These are phyloP conservation scores for Umbelopsis vinacea DNA, from an alignment of 192 early-diverging fungal species.

Conservation along the genomic window DNA sequence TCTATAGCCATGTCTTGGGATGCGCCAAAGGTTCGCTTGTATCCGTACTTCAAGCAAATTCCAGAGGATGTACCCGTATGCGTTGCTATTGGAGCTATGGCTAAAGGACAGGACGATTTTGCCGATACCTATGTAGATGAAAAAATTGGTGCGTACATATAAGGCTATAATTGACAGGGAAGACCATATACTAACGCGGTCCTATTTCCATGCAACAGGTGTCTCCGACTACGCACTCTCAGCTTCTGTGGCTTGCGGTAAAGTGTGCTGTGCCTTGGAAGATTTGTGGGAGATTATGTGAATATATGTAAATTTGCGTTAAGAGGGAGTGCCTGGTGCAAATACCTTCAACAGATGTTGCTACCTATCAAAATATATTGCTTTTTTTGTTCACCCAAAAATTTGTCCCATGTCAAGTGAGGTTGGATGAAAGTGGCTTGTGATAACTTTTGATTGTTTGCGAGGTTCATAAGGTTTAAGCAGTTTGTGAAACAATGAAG, in stretches of 20 bases:
- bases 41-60: conserved; percentile 70
- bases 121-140: conserved; percentile 92
- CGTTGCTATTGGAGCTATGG: conserved; percentile 95
- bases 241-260: conserved; percentile 93
- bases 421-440: background rate
- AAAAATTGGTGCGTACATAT: conserved; percentile 77
- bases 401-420: background rate
- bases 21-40: conserved; percentile 78
- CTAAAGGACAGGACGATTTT: conserved; percentile 93
- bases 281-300: conserved; percentile 88
- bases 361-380: conserved; percentile 18
- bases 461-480: no score
- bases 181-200: background rate
- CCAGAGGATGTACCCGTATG: conserved; percentile 80
- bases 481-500: no score
- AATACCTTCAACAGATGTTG: conserved; percentile 26
- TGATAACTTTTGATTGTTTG: no score
- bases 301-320: conserved; percentile 22
- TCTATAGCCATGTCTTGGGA: conserved; percentile 82
- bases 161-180: background rate
- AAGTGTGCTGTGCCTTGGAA: conserved; percentile 88
- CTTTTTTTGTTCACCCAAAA: conserved; percentile 24
- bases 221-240: conserved; percentile 94
- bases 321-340: conserved; percentile 24
- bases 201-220: conserved; percentile 14